These are phyloP conservation scores for Fusarium caatingaense DNA, from an alignment of 2,329 filamentous ascomycete genomes.

Conservation along the genomic window DNA sequence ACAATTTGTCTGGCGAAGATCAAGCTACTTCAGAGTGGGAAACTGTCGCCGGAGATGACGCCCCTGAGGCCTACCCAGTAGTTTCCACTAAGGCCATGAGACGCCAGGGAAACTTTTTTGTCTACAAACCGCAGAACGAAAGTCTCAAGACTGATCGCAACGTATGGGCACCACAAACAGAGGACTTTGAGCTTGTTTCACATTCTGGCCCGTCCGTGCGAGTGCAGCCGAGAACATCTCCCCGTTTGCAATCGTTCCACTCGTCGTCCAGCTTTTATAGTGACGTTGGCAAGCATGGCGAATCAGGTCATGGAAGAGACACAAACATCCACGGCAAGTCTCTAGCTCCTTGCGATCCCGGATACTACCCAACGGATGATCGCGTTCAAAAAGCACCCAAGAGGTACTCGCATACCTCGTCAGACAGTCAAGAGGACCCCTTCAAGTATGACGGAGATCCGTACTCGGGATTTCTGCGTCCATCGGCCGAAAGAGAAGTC, in stretches of 20 bases:
- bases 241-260: conserved; percentile 42
- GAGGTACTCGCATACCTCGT: conserved; percentile 48
- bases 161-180: conserved; percentile 9
- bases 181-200: conserved; percentile 27
- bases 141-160: background rate
- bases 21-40: conserved; percentile 48
- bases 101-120: conserved; percentile 33
- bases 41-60: conserved; percentile 46
- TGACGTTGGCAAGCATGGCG: conserved; percentile 23
- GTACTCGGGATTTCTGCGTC: conserved; percentile 54
- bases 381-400: conserved; percentile 18
- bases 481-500: conserved; percentile 57
- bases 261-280: conserved; percentile 48
- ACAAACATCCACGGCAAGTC: conserved; percentile 1
- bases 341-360: conserved; percentile 1
- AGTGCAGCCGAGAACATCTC: conserved; percentile 16
- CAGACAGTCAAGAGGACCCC: conserved; percentile 54
- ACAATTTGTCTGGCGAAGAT: conserved; percentile 28
- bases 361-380: background rate
- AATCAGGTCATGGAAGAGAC: conserved; percentile 8
- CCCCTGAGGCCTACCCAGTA: conserved; percentile 25
- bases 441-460: conserved; percentile 59
- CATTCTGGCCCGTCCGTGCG: conserved; percentile 21
- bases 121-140: conserved; percentile 20
- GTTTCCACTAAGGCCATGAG: conserved; percentile 12